Base-by-base conservation (phyloP, 2,329 filamentous ascomycete species). In the Penicillium paneum region DNA sequence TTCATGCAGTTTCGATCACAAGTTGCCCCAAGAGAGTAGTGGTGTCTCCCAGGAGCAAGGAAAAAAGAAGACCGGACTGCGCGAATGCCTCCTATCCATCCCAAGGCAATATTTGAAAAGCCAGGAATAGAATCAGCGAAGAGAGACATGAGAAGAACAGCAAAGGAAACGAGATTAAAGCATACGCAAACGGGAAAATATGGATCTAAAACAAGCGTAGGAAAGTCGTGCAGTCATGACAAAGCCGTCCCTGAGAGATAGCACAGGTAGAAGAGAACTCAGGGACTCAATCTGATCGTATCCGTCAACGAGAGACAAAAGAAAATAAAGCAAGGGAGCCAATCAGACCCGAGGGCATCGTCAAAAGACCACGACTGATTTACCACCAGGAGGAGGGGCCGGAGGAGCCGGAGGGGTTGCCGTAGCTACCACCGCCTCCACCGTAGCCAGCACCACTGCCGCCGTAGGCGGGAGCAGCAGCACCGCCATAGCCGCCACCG, bases 381-480 rank as follows among this genome's bases (percentile, higher is more conserved):
- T 79, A 80, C 78, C 78, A 80, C 78, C 78, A 80, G 52, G 77
- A 79, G 48, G 76, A 79, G 61, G 78, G 77, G 49, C 77, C 77
- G 46, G 73, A 77, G 60, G 77, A 71, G 64, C 77, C 77, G 35
- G 76, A 78, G 42, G 78, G 78, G 71, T 78, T 78, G 57, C 76
- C 76, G 60, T 78, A 78, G 58, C 72, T 57, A 50, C 73, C 72
- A 50, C 71, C 64, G 59, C 78, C 76, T 57, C 64, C 76, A 56
- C 64, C 67, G 57, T 67, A 59, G 47, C 69, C 67, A 46, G 40
- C 15, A 43, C 70, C 60, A 48, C 71, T 24, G 21, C 65, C 64
- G 49, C 63, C 52, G 61, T 67, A 66, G 39, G 62, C 62, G 34
- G 69, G 57, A 45, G 69, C 39, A 34, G 32, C 39, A 31, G 12